Conservation (phyloP, 306 rosid species). For the Gastrolobium villosum region DNA sequence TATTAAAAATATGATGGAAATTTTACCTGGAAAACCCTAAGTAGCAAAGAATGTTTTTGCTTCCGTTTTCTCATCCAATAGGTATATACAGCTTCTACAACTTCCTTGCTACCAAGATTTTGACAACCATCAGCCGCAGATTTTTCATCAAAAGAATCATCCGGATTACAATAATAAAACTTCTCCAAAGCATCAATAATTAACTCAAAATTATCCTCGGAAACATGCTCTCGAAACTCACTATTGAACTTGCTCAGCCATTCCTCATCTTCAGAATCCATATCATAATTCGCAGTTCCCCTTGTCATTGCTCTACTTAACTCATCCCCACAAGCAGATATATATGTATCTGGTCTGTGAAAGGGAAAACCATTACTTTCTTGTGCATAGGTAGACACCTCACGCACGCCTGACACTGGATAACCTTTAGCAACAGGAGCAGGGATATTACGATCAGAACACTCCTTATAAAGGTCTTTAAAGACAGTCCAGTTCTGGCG, state of each 20-base stretch:
- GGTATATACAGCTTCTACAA: slow-evolving; percentile 66
- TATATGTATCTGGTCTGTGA: slow-evolving; percentile 69
- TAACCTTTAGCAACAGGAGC: too few species aligned
- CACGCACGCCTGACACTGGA: slow-evolving; percentile 84
- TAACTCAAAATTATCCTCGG: slow-evolving; percentile 76
- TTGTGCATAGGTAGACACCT: slow-evolving; percentile 65
- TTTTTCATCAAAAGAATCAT: slow-evolving; percentile 66
- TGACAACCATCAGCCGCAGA: slow-evolving; percentile 54
- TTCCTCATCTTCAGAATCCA: slow-evolving; percentile 87
- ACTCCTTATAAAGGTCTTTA: slow-evolving; percentile 84
- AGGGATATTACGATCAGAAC: slow-evolving; percentile 67
- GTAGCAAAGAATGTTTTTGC: slow-evolving; percentile 61
- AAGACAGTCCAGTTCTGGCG: slow-evolving; percentile 72
- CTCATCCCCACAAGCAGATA: slow-evolving; percentile 69
- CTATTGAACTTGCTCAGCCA: slow-evolving; percentile 73
- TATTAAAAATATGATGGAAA: slow-evolving; percentile 38
- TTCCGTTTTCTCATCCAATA: slow-evolving; percentile 83
- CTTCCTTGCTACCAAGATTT: slow-evolving; percentile 61
- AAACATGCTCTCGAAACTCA: slow-evolving; percentile 56
- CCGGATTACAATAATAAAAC: slow-evolving; percentile 62
- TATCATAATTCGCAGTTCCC: slow-evolving; percentile 75
- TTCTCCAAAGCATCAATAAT: slow-evolving; percentile 84
- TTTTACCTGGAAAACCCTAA: slow-evolving; percentile 86
- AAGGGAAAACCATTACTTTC: slow-evolving; percentile 50
- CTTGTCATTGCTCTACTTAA: slow-evolving; percentile 73